Evolutionary conservation across 257 asterid genomes (phyloP), one percentile per base, ranked within the genome.

Genomic region (Oldenlandia corymbosa): DNA sequence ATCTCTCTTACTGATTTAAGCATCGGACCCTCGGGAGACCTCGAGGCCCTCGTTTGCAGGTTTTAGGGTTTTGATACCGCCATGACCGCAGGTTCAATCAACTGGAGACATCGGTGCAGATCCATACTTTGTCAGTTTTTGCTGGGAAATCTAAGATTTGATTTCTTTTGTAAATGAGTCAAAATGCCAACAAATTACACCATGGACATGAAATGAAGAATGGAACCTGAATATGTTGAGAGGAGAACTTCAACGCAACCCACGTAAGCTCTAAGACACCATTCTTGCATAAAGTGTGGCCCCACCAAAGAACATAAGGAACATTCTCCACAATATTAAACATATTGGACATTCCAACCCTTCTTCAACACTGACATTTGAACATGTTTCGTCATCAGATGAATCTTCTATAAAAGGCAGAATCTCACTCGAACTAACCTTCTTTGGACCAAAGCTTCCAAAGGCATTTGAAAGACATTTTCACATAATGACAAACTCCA

Each of bases 341-440:
- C 97, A 90, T 75, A 90, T 90, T 27, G 96, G 96, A 87, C 98
- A 88, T 72, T 91, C 96, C 62, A 91, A 79, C 32, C 83, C 95
- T 80, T 91, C 95, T 13, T 80, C 95, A 5, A 66, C 62, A 80
- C 95, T 85, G 46, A 82, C 82, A 66, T 79, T 79, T 43, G 96
- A 86, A 58, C 84, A 73, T 61, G 73, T 71, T 63, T 88, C 96
- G 11, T 88, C 95, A 37, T 88, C 98, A 7, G 95, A 87, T 50
- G 60, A 69, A 28, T 84, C 92, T 28, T 84, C 88, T 32, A 79
- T 68, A 75, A 71, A 60, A 28, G 57, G 64, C 68, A 61, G 78
- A 59, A 74, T 77, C 52, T 79, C 70, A 69, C 76, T 83, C 46
- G 71, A 70, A 32, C 71, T 50, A 76, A 69, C 77, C 74, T 65